Evolutionary conservation across 177 flowering plant species (phyloP).

Genomic region (Vitis hybrid): DNA sequence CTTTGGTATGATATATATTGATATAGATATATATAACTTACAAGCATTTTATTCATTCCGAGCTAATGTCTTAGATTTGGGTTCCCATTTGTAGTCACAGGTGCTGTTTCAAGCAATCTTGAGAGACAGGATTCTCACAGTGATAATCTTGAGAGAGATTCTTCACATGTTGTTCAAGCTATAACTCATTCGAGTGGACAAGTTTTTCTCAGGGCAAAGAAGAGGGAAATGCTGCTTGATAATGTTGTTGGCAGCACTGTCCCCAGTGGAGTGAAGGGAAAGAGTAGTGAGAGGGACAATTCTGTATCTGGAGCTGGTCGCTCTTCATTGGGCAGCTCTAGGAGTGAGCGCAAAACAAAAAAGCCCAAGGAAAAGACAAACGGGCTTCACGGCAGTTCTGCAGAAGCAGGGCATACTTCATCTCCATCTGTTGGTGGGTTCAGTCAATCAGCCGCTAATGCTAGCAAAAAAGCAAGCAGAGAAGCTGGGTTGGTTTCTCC

Average conservation of each 20-base stretch:
- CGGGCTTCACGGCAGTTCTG: slow-evolving; percentile 9
- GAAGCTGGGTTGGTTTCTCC: slow-evolving; percentile 17
- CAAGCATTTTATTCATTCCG: neutral
- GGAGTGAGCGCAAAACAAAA: slow-evolving; percentile 35
- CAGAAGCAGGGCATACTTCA: slow-evolving; percentile 4
- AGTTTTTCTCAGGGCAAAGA: slow-evolving; percentile 19
- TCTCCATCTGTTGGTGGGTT: slow-evolving; percentile 14
- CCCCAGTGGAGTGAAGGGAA: slow-evolving; percentile 37
- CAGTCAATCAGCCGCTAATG: slow-evolving; percentile 5
- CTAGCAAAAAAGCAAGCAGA: slow-evolving; percentile 11
- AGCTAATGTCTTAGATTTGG: too few species aligned
- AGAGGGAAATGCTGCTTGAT: slow-evolving; percentile 31
- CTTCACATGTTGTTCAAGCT: slow-evolving; percentile 8
- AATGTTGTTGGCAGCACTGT: slow-evolving; percentile 29
- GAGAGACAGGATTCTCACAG: slow-evolving; percentile 15
- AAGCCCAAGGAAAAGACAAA: slow-evolving; percentile 38
- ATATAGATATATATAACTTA: neutral
- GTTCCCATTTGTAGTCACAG: slow-evolving; percentile 10
- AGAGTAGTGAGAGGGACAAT: slow-evolving; percentile 59
- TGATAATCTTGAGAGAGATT: slow-evolving; percentile 17
- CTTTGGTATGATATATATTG: neutral
- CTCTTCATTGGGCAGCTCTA: slow-evolving; percentile 23
- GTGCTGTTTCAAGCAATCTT: slow-evolving; percentile 21
- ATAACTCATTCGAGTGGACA: slow-evolving; percentile 13
- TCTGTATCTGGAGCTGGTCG: slow-evolving; percentile 19